A percentile compares a stretch with the other conserved stretches of the same genome.
Conservation (phyloP, 306 rosid species). For the Ormosia emarginata region DNA sequence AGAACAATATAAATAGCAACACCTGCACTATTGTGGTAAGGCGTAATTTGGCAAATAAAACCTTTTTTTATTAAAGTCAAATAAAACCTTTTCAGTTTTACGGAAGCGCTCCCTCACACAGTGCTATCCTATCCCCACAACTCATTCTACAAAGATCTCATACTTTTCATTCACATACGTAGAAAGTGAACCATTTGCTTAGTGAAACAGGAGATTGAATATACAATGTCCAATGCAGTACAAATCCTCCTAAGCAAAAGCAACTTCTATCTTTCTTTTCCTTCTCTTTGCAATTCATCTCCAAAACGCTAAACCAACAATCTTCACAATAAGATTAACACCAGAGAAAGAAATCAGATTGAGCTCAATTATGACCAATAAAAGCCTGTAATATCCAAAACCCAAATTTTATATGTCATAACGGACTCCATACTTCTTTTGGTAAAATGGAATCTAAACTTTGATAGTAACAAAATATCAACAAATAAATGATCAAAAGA, state of each 20-base stretch:
- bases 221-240: neutral
- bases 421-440: neutral
- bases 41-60: neutral
- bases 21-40: neutral
- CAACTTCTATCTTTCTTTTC: neutral
- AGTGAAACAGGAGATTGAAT: neutral
- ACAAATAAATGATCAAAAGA: constrained; percentile 8
- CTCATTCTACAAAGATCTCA: neutral
- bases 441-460: too few species aligned
- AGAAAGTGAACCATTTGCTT: neutral
- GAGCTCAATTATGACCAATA: neutral
- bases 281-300: neutral
- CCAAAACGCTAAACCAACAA: neutral
- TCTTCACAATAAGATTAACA: neutral
- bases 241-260: neutral
- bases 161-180: neutral
- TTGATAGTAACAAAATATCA: neutral
- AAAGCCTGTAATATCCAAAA: neutral
- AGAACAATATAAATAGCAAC: neutral
- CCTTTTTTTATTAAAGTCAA: too few species aligned
- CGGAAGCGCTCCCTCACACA: neutral
- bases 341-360: neutral
- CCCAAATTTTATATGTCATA: constrained; percentile 8
- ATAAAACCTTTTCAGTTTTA: neutral
- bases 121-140: neutral